Evolutionary conservation across 176 grass and related monocot species (phyloP).

Genomic region (Juncus inflexus): DNA sequence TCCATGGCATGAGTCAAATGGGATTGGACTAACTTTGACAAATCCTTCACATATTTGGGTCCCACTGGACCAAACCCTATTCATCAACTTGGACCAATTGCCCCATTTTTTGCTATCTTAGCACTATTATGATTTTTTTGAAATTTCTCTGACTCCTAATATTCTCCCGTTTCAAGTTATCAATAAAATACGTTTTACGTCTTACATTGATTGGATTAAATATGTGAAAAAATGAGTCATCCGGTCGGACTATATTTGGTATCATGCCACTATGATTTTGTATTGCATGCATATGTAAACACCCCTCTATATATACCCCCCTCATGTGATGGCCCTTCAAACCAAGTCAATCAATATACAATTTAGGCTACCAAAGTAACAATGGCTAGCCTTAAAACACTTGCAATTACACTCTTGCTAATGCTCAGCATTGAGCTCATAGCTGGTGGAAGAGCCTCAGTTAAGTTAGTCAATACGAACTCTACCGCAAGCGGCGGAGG

Average conservation of each 20-base stretch:
- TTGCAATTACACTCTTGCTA: slow-evolving; percentile 17
- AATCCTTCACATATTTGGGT: neutral
- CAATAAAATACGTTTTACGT: no score
- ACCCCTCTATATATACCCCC: slow-evolving; percentile 20
- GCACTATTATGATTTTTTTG: no score
- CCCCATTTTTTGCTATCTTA: neutral
- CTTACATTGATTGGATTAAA: no score
- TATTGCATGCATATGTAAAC: slow-evolving; percentile 3
- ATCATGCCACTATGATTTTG: neutral
- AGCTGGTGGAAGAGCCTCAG: slow-evolving; percentile 20
- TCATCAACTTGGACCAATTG: slow-evolving; percentile 12
- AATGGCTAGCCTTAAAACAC: slow-evolving; percentile 19
- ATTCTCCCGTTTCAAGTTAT: no score
- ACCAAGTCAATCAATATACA: neutral
- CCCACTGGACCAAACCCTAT: slow-evolving; percentile 11
- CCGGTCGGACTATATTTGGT: neutral
- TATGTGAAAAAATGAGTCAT: neutral
- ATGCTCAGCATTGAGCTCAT: slow-evolving; percentile 23
- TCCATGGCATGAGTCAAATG: slow-evolving; percentile 3
- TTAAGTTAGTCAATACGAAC: slow-evolving; percentile 6
- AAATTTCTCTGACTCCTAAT: no score
- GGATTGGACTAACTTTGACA: neutral
- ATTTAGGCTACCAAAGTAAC: neutral
- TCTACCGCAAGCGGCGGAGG: neutral
- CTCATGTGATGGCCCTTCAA: neutral